Conservation (phyloP, 1,284 basidiomycete species). For the Ganoderma meredithae region DNA sequence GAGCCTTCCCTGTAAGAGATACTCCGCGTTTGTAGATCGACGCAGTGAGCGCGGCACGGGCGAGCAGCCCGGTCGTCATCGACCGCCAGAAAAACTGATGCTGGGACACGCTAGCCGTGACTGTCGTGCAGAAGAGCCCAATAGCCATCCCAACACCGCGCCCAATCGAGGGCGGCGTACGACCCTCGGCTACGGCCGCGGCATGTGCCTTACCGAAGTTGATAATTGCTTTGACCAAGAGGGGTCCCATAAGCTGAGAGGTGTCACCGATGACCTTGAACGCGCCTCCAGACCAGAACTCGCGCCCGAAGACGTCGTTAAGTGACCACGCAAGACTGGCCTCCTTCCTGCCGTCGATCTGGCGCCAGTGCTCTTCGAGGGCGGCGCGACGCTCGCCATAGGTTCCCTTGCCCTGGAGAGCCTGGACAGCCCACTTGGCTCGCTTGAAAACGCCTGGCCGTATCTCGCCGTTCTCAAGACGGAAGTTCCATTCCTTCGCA, state of each 20-base stretch:
- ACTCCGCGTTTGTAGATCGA: conserved; percentile 81
- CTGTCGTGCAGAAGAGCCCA: conserved; percentile 70
- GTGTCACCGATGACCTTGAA: conserved; percentile 66
- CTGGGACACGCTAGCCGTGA: conserved; percentile 63
- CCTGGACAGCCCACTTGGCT: conserved; percentile 54
- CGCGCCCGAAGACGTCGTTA: conserved; percentile 72
- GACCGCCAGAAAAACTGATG: conserved; percentile 86
- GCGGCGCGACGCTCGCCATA: conserved; percentile 43
- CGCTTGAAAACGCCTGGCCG: conserved; percentile 47
- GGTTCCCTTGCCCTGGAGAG: conserved; percentile 37
- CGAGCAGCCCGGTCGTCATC: conserved; percentile 75
- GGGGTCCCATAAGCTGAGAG: conserved; percentile 68
- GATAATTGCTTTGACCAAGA: conserved; percentile 74
- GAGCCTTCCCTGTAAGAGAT: conserved; percentile 69
- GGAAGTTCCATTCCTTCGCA: conserved; percentile 63
- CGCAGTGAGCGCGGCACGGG: conserved; percentile 75
- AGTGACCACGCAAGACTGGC: conserved; percentile 72
- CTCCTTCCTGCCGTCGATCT: conserved; percentile 53
- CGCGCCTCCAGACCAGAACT: conserved; percentile 75
- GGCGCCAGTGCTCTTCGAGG: conserved; percentile 58
- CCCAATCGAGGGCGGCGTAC: conserved; percentile 58
- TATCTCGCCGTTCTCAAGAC: conserved; percentile 57
- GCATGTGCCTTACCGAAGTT: conserved; percentile 65
- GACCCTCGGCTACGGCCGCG: conserved; percentile 43
- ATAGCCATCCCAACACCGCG: conserved; percentile 76